A percentile compares a stretch with the other conserved stretches of the same genome.
phyloP scores from a whole-genome alignment of 2,329 filamentous ascomycete genomes.

The Ophiostoma angusticollis region DNA sequence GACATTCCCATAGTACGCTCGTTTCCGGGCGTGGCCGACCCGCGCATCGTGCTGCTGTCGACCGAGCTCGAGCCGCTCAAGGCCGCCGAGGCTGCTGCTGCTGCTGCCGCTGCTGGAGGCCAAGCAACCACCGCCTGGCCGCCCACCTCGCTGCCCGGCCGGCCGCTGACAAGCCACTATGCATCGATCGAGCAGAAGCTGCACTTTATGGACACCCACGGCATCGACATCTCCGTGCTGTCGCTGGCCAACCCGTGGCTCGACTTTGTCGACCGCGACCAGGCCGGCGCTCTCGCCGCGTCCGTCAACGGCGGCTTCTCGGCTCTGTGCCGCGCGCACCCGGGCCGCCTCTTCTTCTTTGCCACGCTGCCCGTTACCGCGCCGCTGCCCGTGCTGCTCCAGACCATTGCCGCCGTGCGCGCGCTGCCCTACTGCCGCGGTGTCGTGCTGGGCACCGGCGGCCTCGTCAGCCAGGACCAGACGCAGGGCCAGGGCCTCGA shows the following conservation, averaged over 20 bases:
- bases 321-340: constrained; percentile 51
- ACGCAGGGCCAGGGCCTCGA: constrained; percentile 71
- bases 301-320: constrained; percentile 70
- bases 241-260: constrained; percentile 91
- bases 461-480: too few species aligned
- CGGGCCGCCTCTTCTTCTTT: constrained; percentile 67
- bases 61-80: constrained; percentile 30
- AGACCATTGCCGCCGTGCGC: constrained; percentile 51
- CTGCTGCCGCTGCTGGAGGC: not conserved
- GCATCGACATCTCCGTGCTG: constrained; percentile 71
- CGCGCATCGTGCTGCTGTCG: constrained; percentile 53
- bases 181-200: constrained; percentile 69
- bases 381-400: constrained; percentile 44
- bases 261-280: constrained; percentile 56
- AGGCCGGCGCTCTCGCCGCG: constrained; percentile 50
- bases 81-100: constrained; percentile 30
- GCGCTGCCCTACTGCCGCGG: constrained; percentile 58
- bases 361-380: constrained; percentile 68
- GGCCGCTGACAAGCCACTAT: constrained; percentile 74
- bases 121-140: too few species aligned
- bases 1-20: constrained; percentile 59
- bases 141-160: constrained; percentile 46
- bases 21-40: constrained; percentile 39
- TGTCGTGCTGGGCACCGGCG: constrained; percentile 79
- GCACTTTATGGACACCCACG: constrained; percentile 75